These are phyloP conservation scores for Phytophthora pisi DNA, from an alignment of 352 stramenopile species.

Conservation along the genomic window DNA sequence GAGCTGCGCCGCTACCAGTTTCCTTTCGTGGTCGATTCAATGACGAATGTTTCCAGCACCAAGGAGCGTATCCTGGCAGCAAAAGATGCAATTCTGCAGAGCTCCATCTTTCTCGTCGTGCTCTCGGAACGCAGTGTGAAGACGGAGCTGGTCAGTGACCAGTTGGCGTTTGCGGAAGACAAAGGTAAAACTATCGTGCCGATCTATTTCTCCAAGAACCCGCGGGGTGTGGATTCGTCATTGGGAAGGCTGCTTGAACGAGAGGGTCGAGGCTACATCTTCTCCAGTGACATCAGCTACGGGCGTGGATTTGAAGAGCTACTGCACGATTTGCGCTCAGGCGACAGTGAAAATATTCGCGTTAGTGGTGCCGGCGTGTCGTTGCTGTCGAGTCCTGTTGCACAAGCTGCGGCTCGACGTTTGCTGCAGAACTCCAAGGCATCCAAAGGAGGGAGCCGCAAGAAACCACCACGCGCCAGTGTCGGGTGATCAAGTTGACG, in stretches of 20 bases:
- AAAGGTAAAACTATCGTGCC: slow-evolving; percentile 81
- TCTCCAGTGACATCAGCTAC: slow-evolving; percentile 68
- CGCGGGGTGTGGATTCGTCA: slow-evolving; percentile 46
- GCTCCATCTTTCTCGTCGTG: slow-evolving; percentile 73
- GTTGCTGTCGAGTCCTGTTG: slow-evolving; percentile 38
- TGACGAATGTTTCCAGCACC: slow-evolving; percentile 75
- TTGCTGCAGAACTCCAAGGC: slow-evolving; percentile 39
- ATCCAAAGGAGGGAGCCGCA: slow-evolving; percentile 14
- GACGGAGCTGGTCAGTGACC: slow-evolving; percentile 82
- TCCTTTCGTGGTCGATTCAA: slow-evolving; percentile 64
- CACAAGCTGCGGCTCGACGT: slow-evolving; percentile 41
- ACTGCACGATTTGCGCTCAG: slow-evolving; percentile 45
- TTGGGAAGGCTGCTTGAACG: slow-evolving; percentile 48
- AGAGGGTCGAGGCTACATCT: slow-evolving; percentile 48
- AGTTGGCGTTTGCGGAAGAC: slow-evolving; percentile 84
- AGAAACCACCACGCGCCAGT: slow-evolving; percentile 27
- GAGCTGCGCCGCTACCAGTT: slow-evolving; percentile 59
- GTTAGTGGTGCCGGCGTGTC: slow-evolving; percentile 27
- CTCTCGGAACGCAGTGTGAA: slow-evolving; percentile 77
- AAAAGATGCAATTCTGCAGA: slow-evolving; percentile 80
- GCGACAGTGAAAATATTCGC: slow-evolving; percentile 19
- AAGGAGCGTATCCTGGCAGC: slow-evolving; percentile 75
- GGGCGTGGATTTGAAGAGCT: slow-evolving; percentile 67
- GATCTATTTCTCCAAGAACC: slow-evolving; percentile 66
- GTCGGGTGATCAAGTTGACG: slow-evolving; percentile 28